Base-by-base conservation (phyloP, 306 rosid species). In the Potentilla sterilis region DNA sequence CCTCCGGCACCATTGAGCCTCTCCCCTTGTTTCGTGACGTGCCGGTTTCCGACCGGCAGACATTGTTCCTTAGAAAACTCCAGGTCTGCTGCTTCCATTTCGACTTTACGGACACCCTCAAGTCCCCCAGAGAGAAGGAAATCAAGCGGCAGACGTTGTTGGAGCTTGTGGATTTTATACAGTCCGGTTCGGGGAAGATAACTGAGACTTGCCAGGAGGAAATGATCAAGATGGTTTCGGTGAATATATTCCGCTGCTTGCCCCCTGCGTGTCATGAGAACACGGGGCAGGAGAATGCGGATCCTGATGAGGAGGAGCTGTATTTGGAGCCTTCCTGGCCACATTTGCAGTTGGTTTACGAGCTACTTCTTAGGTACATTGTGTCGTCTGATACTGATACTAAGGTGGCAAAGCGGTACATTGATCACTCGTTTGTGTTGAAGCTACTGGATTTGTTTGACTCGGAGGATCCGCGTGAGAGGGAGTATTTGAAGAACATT, bases 371-470 rank as follows among this genome's bases (percentile, higher is more conserved):
- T 32, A 85, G 99, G 81, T 95, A 95, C 58, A 88, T 92, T 34
- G 99, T 95, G 58, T 92, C 97, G 0, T 87, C 99, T 14, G 99
- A 95, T 75, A 92, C 96, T 0, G 99, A 92, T 83, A 92, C 97
- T 15, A 95, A 92, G 78, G 87, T 92, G 37, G 97, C 99, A 1
- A 95, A 95, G 77, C 85, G 92, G 69, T 95, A 95, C 41, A 92
- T 95, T 47, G 97, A 92, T 75, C 99, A 95, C 83, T 95, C 97
- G 1, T 95, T 95, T 43, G 97, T 95, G 77, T 79, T 95, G 64
- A 95, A 90, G 75, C 79, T 95, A 28, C 89, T 95, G 48, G 97
- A 95, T 83, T 87, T 95, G 81, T 92, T 95, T 54, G 97, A 90
- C 58, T 80, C 99, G 6, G 99, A 92, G 83, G 99, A 95, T 69